phyloP scores from a whole-genome alignment of 2,329 filamentous ascomycete genomes.

The Neonectria magnoliae region DNA sequence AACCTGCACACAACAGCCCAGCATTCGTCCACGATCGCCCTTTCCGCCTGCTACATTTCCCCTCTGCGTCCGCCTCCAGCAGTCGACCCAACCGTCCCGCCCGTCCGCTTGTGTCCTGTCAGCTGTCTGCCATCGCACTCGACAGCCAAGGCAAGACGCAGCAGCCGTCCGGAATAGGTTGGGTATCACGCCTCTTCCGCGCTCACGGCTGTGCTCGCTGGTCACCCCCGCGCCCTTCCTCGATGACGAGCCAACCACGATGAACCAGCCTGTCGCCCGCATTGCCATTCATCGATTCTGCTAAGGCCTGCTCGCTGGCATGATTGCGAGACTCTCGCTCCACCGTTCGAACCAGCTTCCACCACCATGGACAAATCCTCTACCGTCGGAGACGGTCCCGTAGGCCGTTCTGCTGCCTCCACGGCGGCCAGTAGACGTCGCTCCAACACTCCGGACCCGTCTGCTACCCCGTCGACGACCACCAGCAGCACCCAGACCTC shows the following conservation, averaged over 20 bases:
- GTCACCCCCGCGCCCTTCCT: slow-evolving; percentile 36
- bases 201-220: slow-evolving; percentile 32
- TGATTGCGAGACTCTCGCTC: slow-evolving; percentile 45
- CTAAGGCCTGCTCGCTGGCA: slow-evolving; percentile 46
- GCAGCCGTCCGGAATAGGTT: slow-evolving; percentile 44
- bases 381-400: slow-evolving; percentile 40
- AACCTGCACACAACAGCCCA: slow-evolving; percentile 19
- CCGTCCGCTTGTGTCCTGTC: slow-evolving; percentile 38
- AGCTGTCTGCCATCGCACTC: slow-evolving; percentile 35
- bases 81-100: slow-evolving; percentile 37
- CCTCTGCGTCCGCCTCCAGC: slow-evolving; percentile 22
- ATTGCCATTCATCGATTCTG: slow-evolving; percentile 43
- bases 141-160: slow-evolving; percentile 33
- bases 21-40: slow-evolving; percentile 7
- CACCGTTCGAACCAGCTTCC: slow-evolving; percentile 39
- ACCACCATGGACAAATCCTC: slow-evolving; percentile 51
- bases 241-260: slow-evolving; percentile 49
- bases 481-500: slow-evolving; percentile 45
- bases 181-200: slow-evolving; percentile 35
- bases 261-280: slow-evolving; percentile 45
- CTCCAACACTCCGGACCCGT: slow-evolving; percentile 38
- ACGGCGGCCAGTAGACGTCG: slow-evolving; percentile 29
- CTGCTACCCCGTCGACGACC: slow-evolving; percentile 33
- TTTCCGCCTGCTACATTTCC: slow-evolving; percentile 21
- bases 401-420: slow-evolving; percentile 34